Evolutionary conservation across 257 asterid species (phyloP).

Genomic region (Apocynum venetum): DNA sequence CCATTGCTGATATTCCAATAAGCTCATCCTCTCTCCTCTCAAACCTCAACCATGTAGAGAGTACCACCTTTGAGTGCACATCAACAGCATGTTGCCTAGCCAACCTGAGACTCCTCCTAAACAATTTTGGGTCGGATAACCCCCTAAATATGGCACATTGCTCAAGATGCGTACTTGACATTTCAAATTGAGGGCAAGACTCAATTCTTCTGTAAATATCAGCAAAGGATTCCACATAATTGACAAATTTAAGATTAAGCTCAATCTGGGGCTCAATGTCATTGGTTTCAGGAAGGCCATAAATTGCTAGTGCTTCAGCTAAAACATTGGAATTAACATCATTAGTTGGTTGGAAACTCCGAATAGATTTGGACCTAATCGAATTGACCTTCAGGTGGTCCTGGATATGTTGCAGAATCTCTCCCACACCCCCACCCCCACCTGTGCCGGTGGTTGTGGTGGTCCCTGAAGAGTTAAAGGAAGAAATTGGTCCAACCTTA

Average conservation of each 20-base stretch:
- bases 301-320: slow-evolving; percentile 59
- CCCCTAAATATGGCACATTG: slow-evolving; percentile 74
- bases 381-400: slow-evolving; percentile 68
- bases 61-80: slow-evolving; percentile 84
- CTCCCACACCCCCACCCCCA: slow-evolving; percentile 55
- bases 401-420: slow-evolving; percentile 67
- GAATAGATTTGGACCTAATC: slow-evolving; percentile 55
- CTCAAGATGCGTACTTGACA: slow-evolving; percentile 58
- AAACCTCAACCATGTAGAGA: slow-evolving; percentile 90
- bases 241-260: slow-evolving; percentile 61
- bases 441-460: slow-evolving; percentile 28
- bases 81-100: slow-evolving; percentile 85
- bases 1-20: slow-evolving; percentile 77
- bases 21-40: slow-evolving; percentile 92
- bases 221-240: slow-evolving; percentile 64
- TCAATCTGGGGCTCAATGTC: slow-evolving; percentile 81
- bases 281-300: slow-evolving; percentile 74
- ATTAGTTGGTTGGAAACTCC: slow-evolving; percentile 43
- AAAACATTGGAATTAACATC: slow-evolving; percentile 32
- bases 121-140: slow-evolving; percentile 78
- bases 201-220: slow-evolving; percentile 52
- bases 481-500: slow-evolving; percentile 53
- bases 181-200: slow-evolving; percentile 48
- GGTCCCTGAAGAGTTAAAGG: slow-evolving; percentile 38
- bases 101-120: slow-evolving; percentile 68